Percentiles rank a stretch among this genome's conserved stretches.
These are phyloP conservation scores for Protoeuglena noctilucae DNA, from an alignment of 139 green algal species.

Conservation along the genomic window DNA sequence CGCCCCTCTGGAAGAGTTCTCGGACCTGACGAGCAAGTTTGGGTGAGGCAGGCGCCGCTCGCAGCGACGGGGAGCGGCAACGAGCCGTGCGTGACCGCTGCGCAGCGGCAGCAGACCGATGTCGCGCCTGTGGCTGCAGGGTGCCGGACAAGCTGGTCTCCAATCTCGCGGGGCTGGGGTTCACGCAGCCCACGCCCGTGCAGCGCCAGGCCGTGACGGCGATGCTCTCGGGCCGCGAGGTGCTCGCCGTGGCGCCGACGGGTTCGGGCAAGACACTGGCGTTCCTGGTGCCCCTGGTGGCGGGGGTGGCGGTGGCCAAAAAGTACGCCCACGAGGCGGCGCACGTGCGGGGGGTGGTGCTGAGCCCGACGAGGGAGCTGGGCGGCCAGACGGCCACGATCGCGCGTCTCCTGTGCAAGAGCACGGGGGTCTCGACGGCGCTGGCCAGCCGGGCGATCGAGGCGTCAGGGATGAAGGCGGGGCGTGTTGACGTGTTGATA, in stretches of 20 bases:
- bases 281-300: constrained; percentile 70
- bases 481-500: constrained; percentile 65
- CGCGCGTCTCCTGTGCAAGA: not conserved
- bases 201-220: constrained; percentile 73
- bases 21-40: constrained; percentile 9
- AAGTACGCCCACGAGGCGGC: not conserved
- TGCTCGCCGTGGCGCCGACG: constrained; percentile 76
- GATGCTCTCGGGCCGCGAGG: constrained; percentile 42
- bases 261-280: constrained; percentile 80
- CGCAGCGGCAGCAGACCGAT: too few species aligned
- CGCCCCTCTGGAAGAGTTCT: constrained; percentile 20
- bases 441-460: constrained; percentile 48
- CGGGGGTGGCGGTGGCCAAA: constrained; percentile 5
- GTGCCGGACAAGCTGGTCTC: constrained; percentile 7
- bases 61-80: constrained; percentile 67
- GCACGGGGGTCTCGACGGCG: constrained; percentile 8
- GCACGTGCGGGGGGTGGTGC: constrained; percentile 21
- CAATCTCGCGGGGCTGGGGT: constrained; percentile 29
- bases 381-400: constrained; percentile 30
- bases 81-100: too few species aligned
- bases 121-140: too few species aligned
- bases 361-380: constrained; percentile 77
- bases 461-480: constrained; percentile 10
- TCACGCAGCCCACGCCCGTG: constrained; percentile 61
- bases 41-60: constrained; percentile 60